Base-by-base conservation (phyloP, 768 basidiomycete genomes). In the Boletus rubroflammeus region DNA sequence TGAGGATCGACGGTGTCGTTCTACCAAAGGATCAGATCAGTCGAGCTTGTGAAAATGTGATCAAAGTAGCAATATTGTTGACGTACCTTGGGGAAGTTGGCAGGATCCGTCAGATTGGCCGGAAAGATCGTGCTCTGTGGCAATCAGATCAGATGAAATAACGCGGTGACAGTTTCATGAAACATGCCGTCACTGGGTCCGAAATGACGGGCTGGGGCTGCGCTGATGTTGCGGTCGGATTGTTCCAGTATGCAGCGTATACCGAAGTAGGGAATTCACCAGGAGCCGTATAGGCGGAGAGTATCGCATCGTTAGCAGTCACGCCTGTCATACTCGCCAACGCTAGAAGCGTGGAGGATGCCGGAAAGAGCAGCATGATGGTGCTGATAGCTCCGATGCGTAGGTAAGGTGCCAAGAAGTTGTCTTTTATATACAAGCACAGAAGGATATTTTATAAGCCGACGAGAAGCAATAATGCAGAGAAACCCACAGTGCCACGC, bases 181-280 rank as follows among this genome's bases (percentile, higher is more conserved):
- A 47, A 64, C 72, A 40, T 44, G 86, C 87, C 40, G 78, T 76
- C 36, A 87, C 79, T 3, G 84, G 82, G 65, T 88, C 86, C 28
- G 85, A 81, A 39, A 89, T 77, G 28, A 88, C 77, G 1, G 86
- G 86, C 66, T 88, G 86, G 5, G 81, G 81, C 66, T 89, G 87
- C 1, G 75, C 81, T 23, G 80, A 79, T 4, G 86, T 88, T 31
- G 80, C 82, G 0, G 84, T 88, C 9, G 86, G 84, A 57, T 78
- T 68, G 64, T 88, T 88, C 73, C 81, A 86, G 67, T 88, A 89
- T 42, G 78, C 75, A 10, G 70, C 66, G 62, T 81, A 88, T 23
- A 76, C 70, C 2, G 82, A 78, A 3, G 84, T 84, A 1, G 86
- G 85, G 64, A 88, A 87, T 14, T 68, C 63, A 17, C 84, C 85